Evolutionary conservation across 2,329 filamentous ascomycete genomes (phyloP).

Genomic region (Periconia sp.): DNA sequence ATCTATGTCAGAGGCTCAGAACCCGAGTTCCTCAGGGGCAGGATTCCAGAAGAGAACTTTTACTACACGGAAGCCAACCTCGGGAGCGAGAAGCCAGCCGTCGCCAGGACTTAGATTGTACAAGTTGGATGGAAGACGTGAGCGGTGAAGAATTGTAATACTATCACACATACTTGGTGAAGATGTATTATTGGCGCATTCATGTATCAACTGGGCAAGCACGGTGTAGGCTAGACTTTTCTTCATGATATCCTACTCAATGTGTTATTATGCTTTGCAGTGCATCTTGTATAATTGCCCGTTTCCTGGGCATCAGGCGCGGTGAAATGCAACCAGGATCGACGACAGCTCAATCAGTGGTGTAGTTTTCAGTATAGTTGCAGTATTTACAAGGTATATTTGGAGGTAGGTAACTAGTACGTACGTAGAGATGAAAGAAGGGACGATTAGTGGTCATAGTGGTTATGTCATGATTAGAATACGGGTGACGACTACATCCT

Average conservation of each 20-base stretch:
- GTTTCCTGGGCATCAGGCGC: not conserved
- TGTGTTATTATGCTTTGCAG: not conserved
- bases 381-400: no score
- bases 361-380: no score
- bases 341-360: no score
- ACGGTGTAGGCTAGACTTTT: not conserved
- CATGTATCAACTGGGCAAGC: not conserved
- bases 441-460: not conserved
- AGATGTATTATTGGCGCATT: not conserved
- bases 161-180: not conserved
- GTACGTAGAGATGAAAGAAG: not conserved
- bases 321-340: no score
- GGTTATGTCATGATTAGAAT: not conserved
- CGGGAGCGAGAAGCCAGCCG: constrained; percentile 34
- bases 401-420: no score
- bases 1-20: constrained; percentile 90
- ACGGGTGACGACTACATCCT: not conserved
- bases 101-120: constrained; percentile 32
- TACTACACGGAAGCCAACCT: constrained; percentile 61
- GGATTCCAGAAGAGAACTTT: constrained; percentile 89
- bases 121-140: not conserved
- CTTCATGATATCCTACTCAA: not conserved
- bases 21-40: constrained; percentile 83
- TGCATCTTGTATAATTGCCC: not conserved
- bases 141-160: not conserved